A percentile compares a stretch with the other conserved stretches of the same genome.
These are phyloP conservation scores for Coemansia sp. DNA, from an alignment of 192 early-diverging fungal species.

Conservation along the genomic window DNA sequence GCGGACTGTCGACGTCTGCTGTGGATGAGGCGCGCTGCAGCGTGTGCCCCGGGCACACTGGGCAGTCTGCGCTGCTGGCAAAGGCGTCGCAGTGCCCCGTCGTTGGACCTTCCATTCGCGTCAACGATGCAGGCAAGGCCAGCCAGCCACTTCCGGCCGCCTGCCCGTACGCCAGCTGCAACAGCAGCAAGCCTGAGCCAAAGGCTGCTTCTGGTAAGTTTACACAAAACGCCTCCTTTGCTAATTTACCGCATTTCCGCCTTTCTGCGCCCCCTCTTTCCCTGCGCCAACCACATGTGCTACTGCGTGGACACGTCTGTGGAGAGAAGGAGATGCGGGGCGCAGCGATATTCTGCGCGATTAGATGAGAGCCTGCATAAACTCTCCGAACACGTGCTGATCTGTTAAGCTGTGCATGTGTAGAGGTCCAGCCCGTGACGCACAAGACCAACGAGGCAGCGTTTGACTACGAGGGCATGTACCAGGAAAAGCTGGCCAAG, in stretches of 20 bases:
- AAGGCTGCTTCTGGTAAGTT: conserved; percentile 29
- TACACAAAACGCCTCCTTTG: neutral
- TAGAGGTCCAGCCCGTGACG: conserved; percentile 13
- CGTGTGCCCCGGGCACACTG: conserved; percentile 51
- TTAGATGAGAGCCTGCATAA: conserved; percentile 1
- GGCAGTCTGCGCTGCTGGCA: conserved; percentile 52
- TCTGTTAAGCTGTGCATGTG: neutral
- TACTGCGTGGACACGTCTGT: neutral
- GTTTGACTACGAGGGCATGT: conserved; percentile 92
- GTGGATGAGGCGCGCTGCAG: conserved; percentile 42
- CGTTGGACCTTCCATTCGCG: conserved; percentile 46
- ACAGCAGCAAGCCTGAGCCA: neutral
- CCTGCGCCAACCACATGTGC: neutral
- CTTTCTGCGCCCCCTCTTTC: neutral
- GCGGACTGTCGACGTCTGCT: conserved; percentile 45
- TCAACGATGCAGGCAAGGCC: conserved; percentile 28
- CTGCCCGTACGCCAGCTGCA: conserved; percentile 46
- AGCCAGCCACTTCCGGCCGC: conserved; percentile 11
- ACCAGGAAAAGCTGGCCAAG: conserved; percentile 83
- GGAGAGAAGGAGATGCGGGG: neutral
- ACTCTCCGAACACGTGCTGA: neutral
- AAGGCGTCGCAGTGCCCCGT: conserved; percentile 55
- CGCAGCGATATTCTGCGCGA: neutral
- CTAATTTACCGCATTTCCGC: neutral
- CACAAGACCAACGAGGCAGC: conserved; percentile 31